Percentiles rank a stretch among this genome's conserved stretches.
Conservation (phyloP, 2,329 filamentous ascomycete genomes). For the Fusarium devonianum region DNA sequence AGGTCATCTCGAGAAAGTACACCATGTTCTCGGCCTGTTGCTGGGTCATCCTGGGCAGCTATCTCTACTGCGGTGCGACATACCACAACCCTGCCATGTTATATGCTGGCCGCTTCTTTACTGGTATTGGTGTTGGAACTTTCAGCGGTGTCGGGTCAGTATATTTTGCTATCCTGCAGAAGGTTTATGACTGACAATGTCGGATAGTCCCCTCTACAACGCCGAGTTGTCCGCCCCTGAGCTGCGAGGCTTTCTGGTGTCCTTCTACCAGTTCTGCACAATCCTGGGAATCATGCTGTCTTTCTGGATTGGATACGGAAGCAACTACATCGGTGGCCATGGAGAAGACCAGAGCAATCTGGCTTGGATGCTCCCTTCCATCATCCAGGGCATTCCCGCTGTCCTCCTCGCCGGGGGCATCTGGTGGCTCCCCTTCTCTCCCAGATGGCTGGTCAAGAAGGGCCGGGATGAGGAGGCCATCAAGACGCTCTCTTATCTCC, state of each 20-base stretch:
- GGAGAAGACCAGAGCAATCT: slow-evolving; percentile 53
- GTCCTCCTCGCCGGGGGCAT: slow-evolving; percentile 71
- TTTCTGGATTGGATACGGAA: slow-evolving; percentile 56
- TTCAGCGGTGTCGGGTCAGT: slow-evolving; percentile 51
- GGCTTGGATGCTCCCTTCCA: slow-evolving; percentile 54
- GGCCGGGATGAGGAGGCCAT: slow-evolving; percentile 71
- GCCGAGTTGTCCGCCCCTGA: slow-evolving; percentile 67
- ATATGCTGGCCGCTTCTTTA: slow-evolving; percentile 58
- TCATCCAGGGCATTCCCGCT: slow-evolving; percentile 54
- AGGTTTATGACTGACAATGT: neutral
- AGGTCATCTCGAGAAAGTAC: slow-evolving; percentile 59
- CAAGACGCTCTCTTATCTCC: slow-evolving; percentile 64
- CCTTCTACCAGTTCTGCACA: slow-evolving; percentile 64
- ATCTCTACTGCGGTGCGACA: slow-evolving; percentile 54
- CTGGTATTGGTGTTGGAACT: slow-evolving; percentile 57
- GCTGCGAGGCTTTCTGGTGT: slow-evolving; percentile 70
- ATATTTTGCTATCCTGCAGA: neutral
- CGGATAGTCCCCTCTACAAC: slow-evolving; percentile 52
- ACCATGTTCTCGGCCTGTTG: slow-evolving; percentile 59
- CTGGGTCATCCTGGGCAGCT: slow-evolving; percentile 56
- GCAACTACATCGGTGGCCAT: slow-evolving; percentile 56
- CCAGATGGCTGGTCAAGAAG: slow-evolving; percentile 78
- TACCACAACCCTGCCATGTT: slow-evolving; percentile 50
- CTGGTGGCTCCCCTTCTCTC: slow-evolving; percentile 81
- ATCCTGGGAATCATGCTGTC: slow-evolving; percentile 55